Base-by-base conservation (phyloP, 371 early-diverging fungal genomes). In the Saksenaea vasiformis region DNA sequence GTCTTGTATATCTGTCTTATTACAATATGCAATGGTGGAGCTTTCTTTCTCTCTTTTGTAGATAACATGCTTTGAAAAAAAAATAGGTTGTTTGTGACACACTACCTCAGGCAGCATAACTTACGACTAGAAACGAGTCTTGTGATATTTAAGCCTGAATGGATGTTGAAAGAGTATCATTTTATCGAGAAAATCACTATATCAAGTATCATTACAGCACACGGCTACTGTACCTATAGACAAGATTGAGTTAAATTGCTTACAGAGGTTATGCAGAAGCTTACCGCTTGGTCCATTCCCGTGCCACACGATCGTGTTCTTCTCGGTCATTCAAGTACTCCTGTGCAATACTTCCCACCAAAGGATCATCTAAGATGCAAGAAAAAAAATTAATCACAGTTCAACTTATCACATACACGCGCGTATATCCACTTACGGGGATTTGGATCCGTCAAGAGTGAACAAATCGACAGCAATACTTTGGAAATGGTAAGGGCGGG, bases 401-500 rank as follows among this genome's bases (percentile, higher is more conserved):
- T 8, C 11, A 19, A 9, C 24, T 8, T 22, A 10, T 22, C 5
- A 8, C 17, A 47, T 2, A 22, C 34, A 5, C 11, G 19, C 34
- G 15, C 7, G 15, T n/a, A 15, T 26, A 34, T 26, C 5, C 14
- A 67, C 79, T 65, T 76, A 82, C 82, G 79, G 53, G 99, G 98
- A 83, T 99, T 99, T 58, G 99, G 97, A 77, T 98, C 99, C 17
- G 98, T 98, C 67, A 99, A 84, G 85, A 98, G 85, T 35, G 96
- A 97, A 81, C 98, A 93, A 72, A 99, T 95, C n/a, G 96, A 95
- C 64, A 99, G 83, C 60, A 99, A 83, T 14, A 99, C 98, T 84
- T 97, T 97, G 47, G 94, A 93, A 56, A 99, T 94, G 31, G 99
- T 99, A 60, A 99, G 85, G 27, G 99, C 99, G 58, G 99, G 99